These are phyloP conservation scores for Daldinia decipiens DNA, from an alignment of 495 filamentous ascomycete species.

Conservation along the genomic window DNA sequence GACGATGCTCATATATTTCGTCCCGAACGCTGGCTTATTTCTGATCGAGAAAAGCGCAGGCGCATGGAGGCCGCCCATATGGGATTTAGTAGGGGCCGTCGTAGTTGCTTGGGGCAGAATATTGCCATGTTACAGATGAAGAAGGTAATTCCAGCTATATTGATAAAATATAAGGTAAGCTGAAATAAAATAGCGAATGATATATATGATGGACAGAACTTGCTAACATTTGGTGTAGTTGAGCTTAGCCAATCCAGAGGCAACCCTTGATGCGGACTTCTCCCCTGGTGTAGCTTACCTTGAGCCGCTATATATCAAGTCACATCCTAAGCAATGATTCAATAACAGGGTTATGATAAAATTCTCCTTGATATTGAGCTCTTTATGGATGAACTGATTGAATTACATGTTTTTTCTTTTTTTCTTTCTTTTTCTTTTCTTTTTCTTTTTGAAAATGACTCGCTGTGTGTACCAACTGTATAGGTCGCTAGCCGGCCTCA, in stretches of 20 bases:
- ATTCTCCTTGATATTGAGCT: too few relatives aligned
- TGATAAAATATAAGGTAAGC: conserved; percentile 34
- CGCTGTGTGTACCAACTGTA: too few relatives aligned
- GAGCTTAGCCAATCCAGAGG: conserved; percentile 31
- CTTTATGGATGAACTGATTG: too few relatives aligned
- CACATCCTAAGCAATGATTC: conserved; percentile 10
- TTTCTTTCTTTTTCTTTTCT: too few relatives aligned
- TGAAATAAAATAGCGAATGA: too few relatives aligned
- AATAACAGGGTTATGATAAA: too few relatives aligned
- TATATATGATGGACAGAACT: conserved; percentile 23
- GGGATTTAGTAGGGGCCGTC: conserved; percentile 67
- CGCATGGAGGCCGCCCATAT: conserved; percentile 58
- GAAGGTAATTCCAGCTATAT: conserved; percentile 69
- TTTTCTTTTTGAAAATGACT: too few relatives aligned
- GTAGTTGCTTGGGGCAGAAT: conserved; percentile 72
- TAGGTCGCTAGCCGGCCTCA: too few relatives aligned
- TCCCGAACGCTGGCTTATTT: conserved; percentile 66
- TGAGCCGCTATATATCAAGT: conserved; percentile 29
- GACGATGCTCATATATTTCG: conserved; percentile 61
- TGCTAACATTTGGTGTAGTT: conserved; percentile 34
- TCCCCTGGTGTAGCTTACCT: conserved; percentile 17
- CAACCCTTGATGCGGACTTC: conserved; percentile 28
- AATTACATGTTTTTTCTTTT: too few relatives aligned
- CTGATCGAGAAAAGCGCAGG: conserved; percentile 47
- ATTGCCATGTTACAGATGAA: conserved; percentile 71